phyloP scores from a whole-genome alignment of 495 filamentous ascomycete genomes.

The Hypomontagnella submonticulosa region DNA sequence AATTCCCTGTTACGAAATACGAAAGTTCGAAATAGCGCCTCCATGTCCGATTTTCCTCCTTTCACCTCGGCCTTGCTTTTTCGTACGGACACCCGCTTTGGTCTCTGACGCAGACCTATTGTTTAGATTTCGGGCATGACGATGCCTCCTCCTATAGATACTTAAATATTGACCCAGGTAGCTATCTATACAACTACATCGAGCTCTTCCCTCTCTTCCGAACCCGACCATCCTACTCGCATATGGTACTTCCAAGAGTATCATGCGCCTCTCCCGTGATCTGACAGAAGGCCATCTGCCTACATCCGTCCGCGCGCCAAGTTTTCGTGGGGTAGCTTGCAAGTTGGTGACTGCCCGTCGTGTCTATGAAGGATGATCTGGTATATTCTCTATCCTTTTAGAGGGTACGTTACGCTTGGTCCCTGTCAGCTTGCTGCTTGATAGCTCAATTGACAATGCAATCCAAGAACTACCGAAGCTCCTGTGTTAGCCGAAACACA shows the following conservation, averaged over 20 bases:
- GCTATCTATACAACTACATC: slow-evolving; percentile 9
- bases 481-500: slow-evolving; percentile 68
- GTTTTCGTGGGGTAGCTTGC: slow-evolving; percentile 36
- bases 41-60: slow-evolving; percentile 32
- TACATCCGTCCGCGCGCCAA: slow-evolving; percentile 29
- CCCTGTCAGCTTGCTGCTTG: slow-evolving; percentile 2
- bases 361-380: slow-evolving; percentile 60
- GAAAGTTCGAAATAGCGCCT: slow-evolving; percentile 38
- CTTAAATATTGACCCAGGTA: slow-evolving; percentile 3
- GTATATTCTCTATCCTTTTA: slow-evolving; percentile 72
- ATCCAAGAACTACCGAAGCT: slow-evolving; percentile 67
- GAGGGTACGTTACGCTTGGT: slow-evolving; percentile 56
- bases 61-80: slow-evolving; percentile 24
- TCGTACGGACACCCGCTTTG: slow-evolving; percentile 8
- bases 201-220: background rate
- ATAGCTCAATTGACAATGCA: slow-evolving; percentile 40
- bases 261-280: slow-evolving; percentile 45
- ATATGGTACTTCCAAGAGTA: slow-evolving; percentile 28
- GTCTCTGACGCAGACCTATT: slow-evolving; percentile 1
- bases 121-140: slow-evolving; percentile 14
- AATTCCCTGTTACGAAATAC: slow-evolving; percentile 37
- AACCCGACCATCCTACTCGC: slow-evolving; percentile 3
- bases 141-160: slow-evolving; percentile 31
- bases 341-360: slow-evolving; percentile 28
- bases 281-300: slow-evolving; percentile 44